phyloP scores from a whole-genome alignment of 345 rosid genomes.

The Chamaenerion angustifolium region DNA sequence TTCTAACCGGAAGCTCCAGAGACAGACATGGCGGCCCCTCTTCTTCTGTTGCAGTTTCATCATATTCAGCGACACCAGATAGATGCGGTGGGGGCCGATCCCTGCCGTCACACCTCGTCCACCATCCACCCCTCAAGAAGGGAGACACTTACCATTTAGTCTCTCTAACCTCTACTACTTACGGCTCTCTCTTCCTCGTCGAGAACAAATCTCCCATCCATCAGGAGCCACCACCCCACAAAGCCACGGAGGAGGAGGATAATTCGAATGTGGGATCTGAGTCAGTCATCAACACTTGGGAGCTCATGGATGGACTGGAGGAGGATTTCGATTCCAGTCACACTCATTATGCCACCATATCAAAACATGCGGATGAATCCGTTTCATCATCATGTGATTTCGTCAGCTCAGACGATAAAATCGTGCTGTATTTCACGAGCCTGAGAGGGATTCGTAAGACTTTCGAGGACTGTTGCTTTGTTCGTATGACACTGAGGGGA shows the following conservation, averaged over 20 bases:
- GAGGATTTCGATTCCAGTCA: constrained; percentile 26
- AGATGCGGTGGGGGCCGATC: constrained; percentile 27
- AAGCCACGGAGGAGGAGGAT: constrained; percentile 11
- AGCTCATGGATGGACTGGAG: constrained; percentile 89
- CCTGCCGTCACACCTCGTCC: constrained; percentile 56
- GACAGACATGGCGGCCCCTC: constrained; percentile 16
- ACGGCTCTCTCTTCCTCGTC: constrained; percentile 59
- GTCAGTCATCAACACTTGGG: constrained; percentile 89
- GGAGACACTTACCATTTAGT: constrained; percentile 90
- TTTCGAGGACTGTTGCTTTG: constrained; percentile 63
- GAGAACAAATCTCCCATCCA: constrained; percentile 15
- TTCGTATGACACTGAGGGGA: constrained; percentile 52
- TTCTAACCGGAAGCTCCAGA: constrained; percentile 6
- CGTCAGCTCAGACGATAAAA: constrained; percentile 17
- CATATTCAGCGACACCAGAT: too few species aligned
- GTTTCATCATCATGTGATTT: constrained; percentile 4
- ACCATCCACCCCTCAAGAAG: constrained; percentile 71
- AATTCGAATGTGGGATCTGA: constrained; percentile 41
- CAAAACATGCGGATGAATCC: not conserved
- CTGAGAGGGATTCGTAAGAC: constrained; percentile 82
- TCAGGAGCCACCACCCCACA: constrained; percentile 8
- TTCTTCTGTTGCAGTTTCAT: constrained; percentile 10
- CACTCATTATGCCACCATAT: not conserved
- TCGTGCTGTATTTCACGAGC: constrained; percentile 59
- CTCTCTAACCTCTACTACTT: constrained; percentile 68